Evolutionary conservation across 352 stramenopile genomes (phyloP).

Genomic region (Phytopythium ostracodes): DNA sequence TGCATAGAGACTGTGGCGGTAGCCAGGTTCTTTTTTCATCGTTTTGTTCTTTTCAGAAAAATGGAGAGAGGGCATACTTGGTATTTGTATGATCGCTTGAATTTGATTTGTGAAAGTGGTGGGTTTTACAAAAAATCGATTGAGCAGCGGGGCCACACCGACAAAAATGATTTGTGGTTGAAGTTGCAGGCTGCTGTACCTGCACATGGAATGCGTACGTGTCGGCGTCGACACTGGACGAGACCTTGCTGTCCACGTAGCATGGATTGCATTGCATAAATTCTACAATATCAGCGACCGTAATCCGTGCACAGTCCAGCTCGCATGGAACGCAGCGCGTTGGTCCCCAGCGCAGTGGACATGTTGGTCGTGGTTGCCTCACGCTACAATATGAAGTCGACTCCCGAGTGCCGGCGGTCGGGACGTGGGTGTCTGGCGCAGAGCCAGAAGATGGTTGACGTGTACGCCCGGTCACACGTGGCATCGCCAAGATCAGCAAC

Average conservation of each 20-base stretch:
- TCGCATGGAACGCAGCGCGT: background rate
- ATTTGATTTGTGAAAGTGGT: background rate
- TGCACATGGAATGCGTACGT: background rate
- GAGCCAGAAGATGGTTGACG: too few species aligned
- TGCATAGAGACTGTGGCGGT: background rate
- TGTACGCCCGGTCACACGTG: background rate
- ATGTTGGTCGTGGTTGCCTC: background rate
- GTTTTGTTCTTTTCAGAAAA: too few species aligned
- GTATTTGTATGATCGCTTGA: background rate
- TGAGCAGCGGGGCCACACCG: too few species aligned
- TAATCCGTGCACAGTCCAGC: too few species aligned
- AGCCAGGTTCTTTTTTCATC: conserved; percentile 1
- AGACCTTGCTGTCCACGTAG: background rate
- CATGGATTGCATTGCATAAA: background rate
- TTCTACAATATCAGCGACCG: too few species aligned
- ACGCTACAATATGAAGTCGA: background rate
- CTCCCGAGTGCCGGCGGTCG: too few species aligned
- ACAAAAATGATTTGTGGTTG: conserved; percentile 7
- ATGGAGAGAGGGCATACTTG: background rate
- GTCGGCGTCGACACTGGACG: background rate
- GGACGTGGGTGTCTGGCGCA: too few species aligned
- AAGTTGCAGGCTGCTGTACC: background rate
- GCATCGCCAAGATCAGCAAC: too few species aligned
- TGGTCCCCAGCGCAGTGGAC: background rate
- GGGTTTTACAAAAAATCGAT: background rate